Conservation (phyloP, 768 basidiomycete genomes). For the Calocybe indica region DNA sequence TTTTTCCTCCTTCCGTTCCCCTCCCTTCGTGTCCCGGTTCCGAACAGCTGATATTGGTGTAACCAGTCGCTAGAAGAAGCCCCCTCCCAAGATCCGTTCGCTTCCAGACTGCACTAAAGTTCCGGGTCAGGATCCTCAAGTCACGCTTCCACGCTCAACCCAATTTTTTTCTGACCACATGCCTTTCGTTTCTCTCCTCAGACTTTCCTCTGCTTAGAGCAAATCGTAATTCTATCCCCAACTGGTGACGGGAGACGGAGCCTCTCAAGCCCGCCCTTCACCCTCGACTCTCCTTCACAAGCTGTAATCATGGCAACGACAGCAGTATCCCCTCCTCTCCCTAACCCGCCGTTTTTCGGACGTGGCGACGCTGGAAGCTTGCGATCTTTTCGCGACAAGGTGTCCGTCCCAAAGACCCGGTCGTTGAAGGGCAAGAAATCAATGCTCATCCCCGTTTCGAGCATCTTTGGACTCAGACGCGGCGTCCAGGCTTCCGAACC, state of each 20-base stretch:
- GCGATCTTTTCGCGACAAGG: conserved; percentile 14
- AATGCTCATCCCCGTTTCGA: conserved; percentile 8
- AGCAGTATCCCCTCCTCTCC: neutral
- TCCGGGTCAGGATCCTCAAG: neutral
- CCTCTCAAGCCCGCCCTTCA: neutral
- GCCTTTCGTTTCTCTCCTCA: neutral
- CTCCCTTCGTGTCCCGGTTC: too few relatives aligned
- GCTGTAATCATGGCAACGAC: conserved; percentile 4
- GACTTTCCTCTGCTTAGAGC: neutral
- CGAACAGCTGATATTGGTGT: too few relatives aligned
- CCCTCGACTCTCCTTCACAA: neutral
- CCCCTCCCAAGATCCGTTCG: too few relatives aligned
- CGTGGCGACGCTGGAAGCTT: conserved; percentile 13
- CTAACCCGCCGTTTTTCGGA: conserved; percentile 11
- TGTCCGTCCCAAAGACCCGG: conserved; percentile 10
- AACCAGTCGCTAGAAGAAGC: too few relatives aligned
- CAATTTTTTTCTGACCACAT: too few relatives aligned
- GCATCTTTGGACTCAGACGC: conserved; percentile 12
- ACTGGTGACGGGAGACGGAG: too few relatives aligned
- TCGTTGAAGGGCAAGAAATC: conserved; percentile 18
- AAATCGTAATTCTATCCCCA: too few relatives aligned
- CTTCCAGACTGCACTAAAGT: too few relatives aligned
- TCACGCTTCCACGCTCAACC: neutral
- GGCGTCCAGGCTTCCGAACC: conserved; percentile 3
- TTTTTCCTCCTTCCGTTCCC: too few relatives aligned